phyloP scores from a whole-genome alignment of 1,284 basidiomycete genomes.

The Apiotrichum montevideense region DNA sequence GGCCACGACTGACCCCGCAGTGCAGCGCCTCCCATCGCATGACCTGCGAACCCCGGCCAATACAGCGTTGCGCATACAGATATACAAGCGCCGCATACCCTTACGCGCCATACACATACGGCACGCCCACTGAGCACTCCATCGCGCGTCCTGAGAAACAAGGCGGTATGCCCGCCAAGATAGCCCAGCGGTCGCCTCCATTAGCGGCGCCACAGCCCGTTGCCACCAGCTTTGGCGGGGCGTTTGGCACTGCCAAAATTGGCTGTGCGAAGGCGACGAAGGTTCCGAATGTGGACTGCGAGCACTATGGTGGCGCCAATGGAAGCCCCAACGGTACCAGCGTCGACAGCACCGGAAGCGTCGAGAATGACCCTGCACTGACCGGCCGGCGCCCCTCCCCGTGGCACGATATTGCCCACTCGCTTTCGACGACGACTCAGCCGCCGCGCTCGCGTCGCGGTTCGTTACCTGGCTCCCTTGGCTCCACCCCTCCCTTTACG shows the following conservation, averaged over 20 bases:
- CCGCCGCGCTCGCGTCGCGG: slow-evolving; percentile 13
- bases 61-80: slow-evolving; percentile 1
- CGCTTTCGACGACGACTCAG: slow-evolving; percentile 29
- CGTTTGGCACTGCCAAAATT: no score
- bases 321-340: not conserved
- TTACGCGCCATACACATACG: no score
- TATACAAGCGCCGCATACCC: no score
- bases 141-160: no score
- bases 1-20: not conserved
- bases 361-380: not conserved
- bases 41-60: not conserved
- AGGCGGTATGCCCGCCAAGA: not conserved
- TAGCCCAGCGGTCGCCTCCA: not conserved
- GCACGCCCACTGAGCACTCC: no score
- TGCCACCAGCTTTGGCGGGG: not conserved
- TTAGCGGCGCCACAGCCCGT: not conserved
- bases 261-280: no score
- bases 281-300: no score
- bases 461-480: slow-evolving; percentile 7
- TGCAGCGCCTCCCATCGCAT: not conserved
- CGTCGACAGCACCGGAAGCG: not conserved
- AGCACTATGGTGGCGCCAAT: no score
- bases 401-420: slow-evolving; percentile 42
- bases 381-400: slow-evolving; percentile 33
- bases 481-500: slow-evolving; percentile 1